Conservation (phyloP, 192 early-diverging fungal genomes). For the Geosiphon pyriformis region DNA sequence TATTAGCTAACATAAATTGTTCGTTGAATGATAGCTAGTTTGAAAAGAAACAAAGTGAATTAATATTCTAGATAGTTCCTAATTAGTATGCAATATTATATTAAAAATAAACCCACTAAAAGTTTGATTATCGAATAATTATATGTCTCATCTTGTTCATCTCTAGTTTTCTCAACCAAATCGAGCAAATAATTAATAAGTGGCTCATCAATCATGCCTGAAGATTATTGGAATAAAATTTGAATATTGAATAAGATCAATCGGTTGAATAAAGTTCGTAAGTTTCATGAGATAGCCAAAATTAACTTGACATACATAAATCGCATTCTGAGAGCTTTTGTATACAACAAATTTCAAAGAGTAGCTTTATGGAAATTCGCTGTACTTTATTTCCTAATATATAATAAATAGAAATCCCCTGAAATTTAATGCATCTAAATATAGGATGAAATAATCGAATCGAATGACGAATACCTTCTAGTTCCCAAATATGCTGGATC, state of each 20-base stretch:
- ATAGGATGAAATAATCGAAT: neutral
- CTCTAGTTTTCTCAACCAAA: constrained; percentile 53
- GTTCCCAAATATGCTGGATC: constrained; percentile 36
- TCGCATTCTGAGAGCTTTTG: constrained; percentile 46
- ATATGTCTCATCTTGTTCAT: constrained; percentile 48
- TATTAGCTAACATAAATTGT: constrained; percentile 55
- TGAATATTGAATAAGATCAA: too few relatives aligned
- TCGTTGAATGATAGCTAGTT: constrained; percentile 54
- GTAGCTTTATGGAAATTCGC: constrained; percentile 43
- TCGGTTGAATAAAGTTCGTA: too few relatives aligned
- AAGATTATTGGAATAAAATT: neutral
- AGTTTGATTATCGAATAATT: constrained; percentile 52
- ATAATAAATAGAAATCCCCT: neutral
- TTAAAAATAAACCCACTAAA: constrained; percentile 26
- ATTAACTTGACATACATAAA: constrained; percentile 37
- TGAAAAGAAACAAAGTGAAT: too few relatives aligned
- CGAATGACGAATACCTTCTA: constrained; percentile 25
- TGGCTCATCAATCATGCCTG: constrained; percentile 42
- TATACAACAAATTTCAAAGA: constrained; percentile 58
- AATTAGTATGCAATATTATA: too few relatives aligned
- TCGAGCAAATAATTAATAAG: constrained; percentile 49
- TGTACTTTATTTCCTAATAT: constrained; percentile 30
- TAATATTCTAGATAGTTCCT: too few relatives aligned
- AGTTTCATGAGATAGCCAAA: too few relatives aligned
- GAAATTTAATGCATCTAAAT: neutral